Base-by-base conservation (phyloP, 2,329 filamentous ascomycete genomes). In the Diaporthe destruens region DNA sequence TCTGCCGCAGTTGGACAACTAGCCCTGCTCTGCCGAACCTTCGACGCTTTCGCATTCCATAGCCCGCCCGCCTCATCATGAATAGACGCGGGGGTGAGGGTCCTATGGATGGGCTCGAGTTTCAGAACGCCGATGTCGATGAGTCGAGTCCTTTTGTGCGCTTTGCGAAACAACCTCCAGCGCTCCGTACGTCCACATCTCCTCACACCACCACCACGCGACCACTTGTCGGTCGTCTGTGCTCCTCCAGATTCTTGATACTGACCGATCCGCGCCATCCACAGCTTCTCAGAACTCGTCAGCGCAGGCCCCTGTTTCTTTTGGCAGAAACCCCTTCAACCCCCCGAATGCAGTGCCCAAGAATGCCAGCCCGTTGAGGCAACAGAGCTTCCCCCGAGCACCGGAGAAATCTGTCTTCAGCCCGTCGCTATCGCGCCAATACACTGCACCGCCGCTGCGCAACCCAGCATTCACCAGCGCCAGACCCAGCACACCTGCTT, bases 381-480 rank as follows among this genome's bases (percentile, higher is more conserved):
- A 85, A 77, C 78, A 83, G 54, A 82, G 81, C 68, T 67, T 70
- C 53, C 80, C 78, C 1, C 77, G 78, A 3, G 79, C 82, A 25
- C 84, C 85, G 2, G 81, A 84, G 70, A 80, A 84, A n/a, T 84
- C 85, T 16, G 80, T 84, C 55, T 87, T 89, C 77, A 84, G 83
- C 36, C 84, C 86, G 7, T 80, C 83, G 56, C 74, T 86, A 5
- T 79, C 82, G 6, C 81, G 82, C 69, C 81, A 82, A 51, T 81
- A 83, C 57, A 81, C 83, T 0, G 87, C 86, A 0, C 83, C 88
- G 18, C 83, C 86, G 0, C 92, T 92, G 75, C 87, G 90, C 29
- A 92, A 92, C 75, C 88, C 90, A 0, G 87, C 89, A 3, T 92
- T 92, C 39, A 74, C 73, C 4, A 66, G 16, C 3, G 12, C 25